Evolutionary conservation across 78 protist species (phyloP).

Genomic region (Polysphondylium violaceum): DNA sequence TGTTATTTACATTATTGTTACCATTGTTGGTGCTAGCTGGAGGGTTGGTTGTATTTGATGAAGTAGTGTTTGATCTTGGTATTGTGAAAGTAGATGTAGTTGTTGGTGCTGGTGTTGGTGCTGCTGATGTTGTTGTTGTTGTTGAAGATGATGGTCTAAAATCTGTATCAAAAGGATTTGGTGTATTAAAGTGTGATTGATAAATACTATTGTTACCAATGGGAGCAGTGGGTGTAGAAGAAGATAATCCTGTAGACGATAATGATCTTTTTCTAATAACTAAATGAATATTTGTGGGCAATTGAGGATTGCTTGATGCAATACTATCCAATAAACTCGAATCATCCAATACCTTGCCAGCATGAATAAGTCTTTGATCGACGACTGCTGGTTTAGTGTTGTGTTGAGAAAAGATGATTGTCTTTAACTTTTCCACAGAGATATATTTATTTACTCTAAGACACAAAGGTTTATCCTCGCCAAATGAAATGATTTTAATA

Average conservation of each 20-base stretch:
- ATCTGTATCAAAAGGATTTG: slow-evolving; percentile 2
- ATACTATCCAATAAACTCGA: not conserved
- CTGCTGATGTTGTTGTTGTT: not conserved
- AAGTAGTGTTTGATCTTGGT: not conserved
- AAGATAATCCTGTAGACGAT: not conserved
- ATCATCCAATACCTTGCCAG: slow-evolving; percentile 27
- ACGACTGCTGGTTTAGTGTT: not conserved
- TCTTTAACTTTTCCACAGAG: slow-evolving; percentile 3
- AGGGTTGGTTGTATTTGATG: not conserved
- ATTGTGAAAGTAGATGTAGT: not conserved
- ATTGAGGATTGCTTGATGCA: not conserved
- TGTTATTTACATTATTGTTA: not conserved
- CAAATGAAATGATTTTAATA: slow-evolving; percentile 14
- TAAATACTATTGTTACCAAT: not conserved
- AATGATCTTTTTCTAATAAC: not conserved
- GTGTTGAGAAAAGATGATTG: not conserved
- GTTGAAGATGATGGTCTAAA: not conserved
- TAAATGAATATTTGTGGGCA: not conserved
- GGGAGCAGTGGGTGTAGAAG: not conserved
- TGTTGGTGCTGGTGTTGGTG: slow-evolving; percentile 16
- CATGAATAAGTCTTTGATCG: not conserved
- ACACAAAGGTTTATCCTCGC: not conserved
- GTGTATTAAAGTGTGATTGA: not conserved
- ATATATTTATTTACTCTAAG: not conserved
- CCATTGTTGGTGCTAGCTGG: not conserved